A percentile compares a stretch with the other conserved stretches of the same genome.
These are phyloP conservation scores for Xylaria acuta DNA, from an alignment of 495 filamentous ascomycete genomes.

Conservation along the genomic window DNA sequence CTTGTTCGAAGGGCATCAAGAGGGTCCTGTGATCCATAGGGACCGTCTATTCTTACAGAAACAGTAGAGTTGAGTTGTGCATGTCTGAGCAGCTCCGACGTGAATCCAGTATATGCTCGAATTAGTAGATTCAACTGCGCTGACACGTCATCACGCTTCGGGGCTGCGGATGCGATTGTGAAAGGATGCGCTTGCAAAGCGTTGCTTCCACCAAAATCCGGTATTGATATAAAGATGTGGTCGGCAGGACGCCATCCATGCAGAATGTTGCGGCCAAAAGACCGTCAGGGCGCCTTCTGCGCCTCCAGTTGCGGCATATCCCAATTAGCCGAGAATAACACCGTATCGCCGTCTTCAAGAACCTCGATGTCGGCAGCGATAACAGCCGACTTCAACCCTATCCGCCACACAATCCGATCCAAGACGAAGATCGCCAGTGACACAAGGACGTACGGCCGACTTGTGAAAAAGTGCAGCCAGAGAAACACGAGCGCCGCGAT, in stretches of 20 bases:
- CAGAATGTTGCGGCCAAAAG: conserved; percentile 44
- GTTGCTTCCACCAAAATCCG: conserved; percentile 52
- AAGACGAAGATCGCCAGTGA: conserved; percentile 59
- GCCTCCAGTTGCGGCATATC: conserved; percentile 35
- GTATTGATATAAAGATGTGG: conserved; percentile 65
- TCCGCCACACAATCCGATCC: conserved; percentile 63
- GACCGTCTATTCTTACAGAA: conserved; percentile 57
- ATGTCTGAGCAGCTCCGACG: conserved; percentile 58
- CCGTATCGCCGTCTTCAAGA: conserved; percentile 57
- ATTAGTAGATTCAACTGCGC: conserved; percentile 61
- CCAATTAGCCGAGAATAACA: conserved; percentile 52
- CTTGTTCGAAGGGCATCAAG: conserved; percentile 49
- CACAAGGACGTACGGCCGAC: conserved; percentile 33
- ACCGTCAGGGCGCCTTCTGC: conserved; percentile 11
- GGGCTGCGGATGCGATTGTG: conserved; percentile 62
- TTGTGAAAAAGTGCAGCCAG: conserved; percentile 58
- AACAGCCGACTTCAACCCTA: conserved; percentile 51
- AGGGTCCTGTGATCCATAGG: conserved; percentile 57
- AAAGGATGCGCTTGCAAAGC: conserved; percentile 65
- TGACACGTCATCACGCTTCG: conserved; percentile 32
- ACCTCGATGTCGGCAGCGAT: conserved; percentile 54
- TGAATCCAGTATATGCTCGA: conserved; percentile 64
- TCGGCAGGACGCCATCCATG: conserved; percentile 63
- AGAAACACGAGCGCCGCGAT: conserved; percentile 57
- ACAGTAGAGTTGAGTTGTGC: conserved; percentile 48